Evolutionary conservation across 768 basidiomycete genomes (phyloP).

Genomic region (Xerocomellus intermedius): DNA sequence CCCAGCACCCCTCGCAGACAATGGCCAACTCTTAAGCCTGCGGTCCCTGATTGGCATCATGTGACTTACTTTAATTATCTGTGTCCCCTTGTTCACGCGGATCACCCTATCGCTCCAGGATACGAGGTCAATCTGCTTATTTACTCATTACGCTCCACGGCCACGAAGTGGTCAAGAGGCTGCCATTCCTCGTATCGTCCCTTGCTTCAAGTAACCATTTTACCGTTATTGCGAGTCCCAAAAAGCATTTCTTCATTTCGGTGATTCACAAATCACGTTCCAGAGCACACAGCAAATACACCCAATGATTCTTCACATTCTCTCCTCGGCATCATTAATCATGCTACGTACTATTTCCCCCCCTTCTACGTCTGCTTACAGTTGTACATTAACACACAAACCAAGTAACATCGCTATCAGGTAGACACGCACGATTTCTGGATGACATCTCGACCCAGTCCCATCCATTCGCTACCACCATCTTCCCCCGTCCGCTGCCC

Average conservation of each 20-base stretch:
- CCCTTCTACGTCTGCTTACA: constrained; percentile 44
- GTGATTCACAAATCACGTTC: not conserved
- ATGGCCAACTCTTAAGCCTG: constrained; percentile 31
- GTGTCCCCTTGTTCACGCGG: not conserved
- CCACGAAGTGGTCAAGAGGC: constrained; percentile 49
- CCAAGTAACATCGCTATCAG: constrained; percentile 36
- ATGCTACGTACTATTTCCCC: no score
- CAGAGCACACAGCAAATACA: constrained; percentile 59
- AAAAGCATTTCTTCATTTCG: not conserved
- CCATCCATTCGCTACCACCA: constrained; percentile 64
- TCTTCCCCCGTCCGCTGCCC: constrained; percentile 57
- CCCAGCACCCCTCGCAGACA: constrained; percentile 25
- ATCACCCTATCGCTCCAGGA: constrained; percentile 12
- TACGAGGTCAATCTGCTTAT: constrained; percentile 27
- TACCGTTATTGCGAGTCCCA: constrained; percentile 53
- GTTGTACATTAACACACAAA: constrained; percentile 32
- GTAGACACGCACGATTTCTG: constrained; percentile 19
- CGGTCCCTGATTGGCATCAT: constrained; percentile 35
- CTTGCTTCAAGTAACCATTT: constrained; percentile 48
- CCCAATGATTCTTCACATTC: constrained; percentile 51
- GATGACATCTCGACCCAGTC: constrained; percentile 29
- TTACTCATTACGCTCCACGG: constrained; percentile 39
- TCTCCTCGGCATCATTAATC: constrained; percentile 43
- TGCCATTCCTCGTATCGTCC: constrained; percentile 39
- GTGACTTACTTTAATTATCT: constrained; percentile 22